Conservation (phyloP, 2,329 filamentous ascomycete genomes). For the Penicillium fuscoglaucum region DNA sequence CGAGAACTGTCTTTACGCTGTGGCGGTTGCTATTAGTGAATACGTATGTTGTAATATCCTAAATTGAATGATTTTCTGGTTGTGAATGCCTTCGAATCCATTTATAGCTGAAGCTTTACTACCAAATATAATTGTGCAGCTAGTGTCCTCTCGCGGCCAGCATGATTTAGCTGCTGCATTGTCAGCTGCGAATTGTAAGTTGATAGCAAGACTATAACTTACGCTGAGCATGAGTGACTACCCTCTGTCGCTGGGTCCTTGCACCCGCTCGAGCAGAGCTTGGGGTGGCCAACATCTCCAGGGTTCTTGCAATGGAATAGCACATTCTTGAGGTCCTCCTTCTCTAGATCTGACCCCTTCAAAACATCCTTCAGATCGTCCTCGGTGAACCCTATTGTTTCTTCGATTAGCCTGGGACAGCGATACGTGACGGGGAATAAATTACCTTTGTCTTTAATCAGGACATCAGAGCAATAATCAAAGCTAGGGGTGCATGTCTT, state of each 20-base stretch:
- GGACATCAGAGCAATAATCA: constrained; percentile 35
- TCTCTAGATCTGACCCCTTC: constrained; percentile 30
- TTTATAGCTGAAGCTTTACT: background rate
- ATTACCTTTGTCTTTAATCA: constrained; percentile 33
- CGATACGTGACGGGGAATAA: background rate
- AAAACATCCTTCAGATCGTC: constrained; percentile 29
- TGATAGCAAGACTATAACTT: constrained; percentile 1
- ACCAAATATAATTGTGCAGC: background rate
- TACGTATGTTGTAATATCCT: background rate
- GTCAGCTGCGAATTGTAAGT: background rate
- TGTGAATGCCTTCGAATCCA: background rate
- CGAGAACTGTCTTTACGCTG: background rate
- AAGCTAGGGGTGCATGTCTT: constrained; percentile 39
- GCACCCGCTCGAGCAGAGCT: constrained; percentile 34
- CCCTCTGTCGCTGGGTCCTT: constrained; percentile 28
- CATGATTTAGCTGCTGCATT: background rate
- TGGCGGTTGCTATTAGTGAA: background rate
- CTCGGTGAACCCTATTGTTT: constrained; percentile 31
- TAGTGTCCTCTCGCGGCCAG: background rate
- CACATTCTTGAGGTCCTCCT: constrained; percentile 30
- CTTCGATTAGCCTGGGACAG: background rate
- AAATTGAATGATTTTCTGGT: background rate
- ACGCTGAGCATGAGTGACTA: constrained; percentile 29
- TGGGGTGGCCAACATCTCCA: constrained; percentile 34
- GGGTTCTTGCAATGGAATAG: constrained; percentile 40